Percentiles rank a stretch among this genome's conserved stretches.
Conservation (phyloP, 1,139 yeast genomes). For the Nakaseomyces delphensis region DNA sequence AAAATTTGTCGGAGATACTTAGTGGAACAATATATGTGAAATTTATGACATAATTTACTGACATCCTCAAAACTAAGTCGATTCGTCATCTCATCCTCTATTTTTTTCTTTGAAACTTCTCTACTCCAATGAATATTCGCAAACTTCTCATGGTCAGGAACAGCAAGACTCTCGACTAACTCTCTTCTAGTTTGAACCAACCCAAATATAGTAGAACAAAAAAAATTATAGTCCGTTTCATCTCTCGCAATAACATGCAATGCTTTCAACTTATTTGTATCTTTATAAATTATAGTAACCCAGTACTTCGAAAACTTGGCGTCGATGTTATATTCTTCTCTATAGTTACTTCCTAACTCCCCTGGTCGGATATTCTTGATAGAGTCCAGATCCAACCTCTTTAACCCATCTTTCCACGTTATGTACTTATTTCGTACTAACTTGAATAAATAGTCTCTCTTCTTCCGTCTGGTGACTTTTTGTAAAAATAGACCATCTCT, state of each 20-base stretch:
- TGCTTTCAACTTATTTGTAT: conserved; percentile 45
- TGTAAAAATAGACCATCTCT: conserved; percentile 19
- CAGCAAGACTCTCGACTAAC: conserved; percentile 44
- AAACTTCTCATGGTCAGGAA: conserved; percentile 44
- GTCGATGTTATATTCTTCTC: conserved; percentile 74
- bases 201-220: conserved; percentile 40
- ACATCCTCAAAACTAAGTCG: conserved; percentile 61
- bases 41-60: conserved; percentile 50
- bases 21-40: conserved; percentile 58
- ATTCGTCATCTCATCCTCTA: conserved; percentile 34
- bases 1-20: conserved; percentile 38
- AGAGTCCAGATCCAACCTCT: conserved; percentile 50
- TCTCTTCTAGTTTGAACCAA: conserved; percentile 44
- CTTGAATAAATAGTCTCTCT: conserved; percentile 19
- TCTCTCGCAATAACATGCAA: conserved; percentile 71
- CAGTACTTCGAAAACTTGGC: conserved; percentile 58
- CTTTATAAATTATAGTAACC: conserved; percentile 67
- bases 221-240: conserved; percentile 48
- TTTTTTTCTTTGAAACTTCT: conserved; percentile 36
- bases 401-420: conserved; percentile 26
- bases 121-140: conserved; percentile 51
- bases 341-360: conserved; percentile 65
- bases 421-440: conserved; percentile 19
- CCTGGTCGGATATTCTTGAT: conserved; percentile 62
- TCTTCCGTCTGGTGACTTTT: conserved; percentile 28